Evolutionary conservation across 2,329 filamentous ascomycete genomes (phyloP).

Genomic region (Parastagonospora avenae): DNA sequence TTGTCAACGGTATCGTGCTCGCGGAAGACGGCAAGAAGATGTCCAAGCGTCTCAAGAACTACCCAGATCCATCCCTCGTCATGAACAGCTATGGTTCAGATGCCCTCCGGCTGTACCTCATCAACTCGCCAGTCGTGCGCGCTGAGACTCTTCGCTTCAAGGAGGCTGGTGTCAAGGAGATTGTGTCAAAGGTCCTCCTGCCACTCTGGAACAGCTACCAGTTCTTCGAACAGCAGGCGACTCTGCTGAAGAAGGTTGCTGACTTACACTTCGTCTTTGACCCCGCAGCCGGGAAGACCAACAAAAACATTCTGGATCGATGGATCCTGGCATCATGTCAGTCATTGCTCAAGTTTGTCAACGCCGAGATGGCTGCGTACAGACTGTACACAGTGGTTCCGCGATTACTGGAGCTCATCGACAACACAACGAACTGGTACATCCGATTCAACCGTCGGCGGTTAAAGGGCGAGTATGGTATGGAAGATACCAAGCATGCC

Average conservation of each 20-base stretch:
- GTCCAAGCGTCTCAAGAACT: conserved; percentile 97
- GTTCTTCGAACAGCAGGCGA: conserved; percentile 90
- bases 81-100: conserved; percentile 91
- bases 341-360: conserved; percentile 87
- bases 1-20: conserved; percentile 94
- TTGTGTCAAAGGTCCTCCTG: conserved; percentile 87
- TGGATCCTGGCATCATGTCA: conserved; percentile 96
- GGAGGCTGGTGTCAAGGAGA: conserved; percentile 90
- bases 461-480: conserved; percentile 85
- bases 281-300: conserved; percentile 72
- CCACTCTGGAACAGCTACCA: conserved; percentile 97
- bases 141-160: conserved; percentile 91
- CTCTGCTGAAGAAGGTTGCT: conserved; percentile 83
- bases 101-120: conserved; percentile 90
- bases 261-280: conserved; percentile 79
- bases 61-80: conserved; percentile 82
- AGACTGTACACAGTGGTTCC: conserved; percentile 85
- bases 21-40: conserved; percentile 98
- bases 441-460: conserved; percentile 92
- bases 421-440: conserved; percentile 98
- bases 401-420: conserved; percentile 79
- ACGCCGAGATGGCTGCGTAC: conserved; percentile 85
- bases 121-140: conserved; percentile 93
- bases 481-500: conserved; percentile 85
- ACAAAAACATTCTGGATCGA: conserved; percentile 91